These are phyloP conservation scores for Lactifluus echinatus DNA, from an alignment of 768 basidiomycete species.

Conservation along the genomic window DNA sequence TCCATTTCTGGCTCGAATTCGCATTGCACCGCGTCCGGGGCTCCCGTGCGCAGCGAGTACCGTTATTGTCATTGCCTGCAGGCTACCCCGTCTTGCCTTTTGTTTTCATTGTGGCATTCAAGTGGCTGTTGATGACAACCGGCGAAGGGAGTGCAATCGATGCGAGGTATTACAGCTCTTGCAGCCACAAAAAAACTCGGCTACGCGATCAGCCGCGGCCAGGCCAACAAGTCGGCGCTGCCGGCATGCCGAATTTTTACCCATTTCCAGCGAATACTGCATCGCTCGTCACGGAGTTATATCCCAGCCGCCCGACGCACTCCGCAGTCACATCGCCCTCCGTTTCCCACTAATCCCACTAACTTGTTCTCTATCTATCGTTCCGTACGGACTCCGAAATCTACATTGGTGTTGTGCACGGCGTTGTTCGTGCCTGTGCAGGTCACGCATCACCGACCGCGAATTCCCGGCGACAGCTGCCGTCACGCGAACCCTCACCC, in stretches of 20 bases:
- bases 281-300: constrained; percentile 12
- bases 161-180: not conserved
- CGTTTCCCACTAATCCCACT: not conserved
- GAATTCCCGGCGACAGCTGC: constrained; percentile 16
- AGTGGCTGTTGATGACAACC: not conserved
- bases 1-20: constrained; percentile 11
- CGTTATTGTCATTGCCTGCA: not conserved
- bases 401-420: not conserved
- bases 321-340: not conserved
- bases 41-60: not conserved
- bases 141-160: not conserved
- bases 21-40: not conserved
- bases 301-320: not conserved
- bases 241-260: constrained; percentile 15
- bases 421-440: constrained; percentile 1
- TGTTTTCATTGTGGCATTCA: not conserved
- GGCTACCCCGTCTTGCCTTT: not conserved
- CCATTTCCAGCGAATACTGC: constrained; percentile 16
- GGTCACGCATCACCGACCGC: constrained; percentile 5
- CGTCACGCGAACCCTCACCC: constrained; percentile 9
- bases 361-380: not conserved
- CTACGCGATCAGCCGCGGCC: not conserved
- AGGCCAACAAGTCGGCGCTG: constrained; percentile 3
- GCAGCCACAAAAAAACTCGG: not conserved
- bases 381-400: not conserved